Percentiles rank a stretch among this genome's conserved stretches.
Conservation (phyloP, 768 basidiomycete species). For the Piloderma croceum region DNA sequence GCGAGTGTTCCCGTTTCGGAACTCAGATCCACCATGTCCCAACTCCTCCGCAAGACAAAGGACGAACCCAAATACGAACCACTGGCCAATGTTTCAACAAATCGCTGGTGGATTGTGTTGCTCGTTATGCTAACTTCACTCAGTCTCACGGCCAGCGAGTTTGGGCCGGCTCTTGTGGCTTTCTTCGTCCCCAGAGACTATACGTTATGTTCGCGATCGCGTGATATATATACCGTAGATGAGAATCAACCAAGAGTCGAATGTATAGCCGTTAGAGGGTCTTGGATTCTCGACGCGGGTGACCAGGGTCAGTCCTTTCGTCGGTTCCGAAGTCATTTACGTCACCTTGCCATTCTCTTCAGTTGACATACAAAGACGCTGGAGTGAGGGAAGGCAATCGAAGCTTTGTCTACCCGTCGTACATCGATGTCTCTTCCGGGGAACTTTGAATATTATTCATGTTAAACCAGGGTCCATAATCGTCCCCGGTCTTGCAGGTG, state of each 20-base stretch:
- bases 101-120: not conserved
- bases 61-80: not conserved
- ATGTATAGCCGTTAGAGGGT: constrained; percentile 53
- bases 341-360: too few species aligned
- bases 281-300: constrained; percentile 45
- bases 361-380: too few species aligned
- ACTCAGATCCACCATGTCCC: not conserved
- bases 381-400: too few species aligned
- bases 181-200: constrained; percentile 28
- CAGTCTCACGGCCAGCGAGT: not conserved
- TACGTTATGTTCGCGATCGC: constrained; percentile 48
- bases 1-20: not conserved
- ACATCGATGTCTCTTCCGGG: too few species aligned
- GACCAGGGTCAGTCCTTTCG: constrained; percentile 34
- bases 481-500: constrained; percentile 72
- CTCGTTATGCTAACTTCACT: not conserved
- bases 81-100: not conserved
- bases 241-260: constrained; percentile 43
- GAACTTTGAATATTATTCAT: constrained; percentile 18
- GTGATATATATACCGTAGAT: constrained; percentile 69
- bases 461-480: constrained; percentile 40
- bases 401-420: too few species aligned
- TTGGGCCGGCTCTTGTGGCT: too few species aligned
- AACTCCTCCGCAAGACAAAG: not conserved
- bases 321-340: constrained; percentile 15